Evolutionary conservation across 225 moss, liverwort and hornwort genomes (phyloP).

Genomic region (Climacium dendroides): DNA sequence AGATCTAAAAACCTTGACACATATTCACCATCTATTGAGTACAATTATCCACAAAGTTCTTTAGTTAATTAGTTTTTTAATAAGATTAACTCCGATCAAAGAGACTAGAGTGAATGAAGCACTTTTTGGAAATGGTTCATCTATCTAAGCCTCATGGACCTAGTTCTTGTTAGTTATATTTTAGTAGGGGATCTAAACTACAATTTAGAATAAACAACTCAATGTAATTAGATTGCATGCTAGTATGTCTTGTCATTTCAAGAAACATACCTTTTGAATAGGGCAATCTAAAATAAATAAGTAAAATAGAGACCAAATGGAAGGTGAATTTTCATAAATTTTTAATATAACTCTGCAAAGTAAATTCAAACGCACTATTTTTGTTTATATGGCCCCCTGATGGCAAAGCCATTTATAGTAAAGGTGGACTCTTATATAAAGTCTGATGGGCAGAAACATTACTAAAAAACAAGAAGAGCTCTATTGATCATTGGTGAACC

Average conservation of each 20-base stretch:
- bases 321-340: not conserved
- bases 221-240: not conserved
- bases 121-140: not conserved
- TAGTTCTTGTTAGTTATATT: not conserved
- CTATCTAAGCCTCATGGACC: not conserved
- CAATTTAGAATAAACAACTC: not conserved
- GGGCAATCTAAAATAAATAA: not conserved
- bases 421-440: too few species aligned
- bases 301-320: too few species aligned
- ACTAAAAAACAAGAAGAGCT: too few species aligned
- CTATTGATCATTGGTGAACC: too few species aligned
- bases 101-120: fast-evolving
- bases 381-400: too few species aligned
- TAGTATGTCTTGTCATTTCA: not conserved
- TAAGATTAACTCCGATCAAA: fast-evolving
- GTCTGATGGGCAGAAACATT: too few species aligned
- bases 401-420: too few species aligned
- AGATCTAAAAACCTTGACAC: not conserved
- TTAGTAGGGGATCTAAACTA: not conserved
- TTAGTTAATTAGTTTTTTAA: too few species aligned
- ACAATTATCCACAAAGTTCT: too few species aligned
- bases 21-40: too few species aligned
- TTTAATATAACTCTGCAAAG: not conserved
- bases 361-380: too few species aligned
- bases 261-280: not conserved